Evolutionary conservation across 2,329 filamentous ascomycete species (phyloP).

Genomic region (Pyrenophora graminea): DNA sequence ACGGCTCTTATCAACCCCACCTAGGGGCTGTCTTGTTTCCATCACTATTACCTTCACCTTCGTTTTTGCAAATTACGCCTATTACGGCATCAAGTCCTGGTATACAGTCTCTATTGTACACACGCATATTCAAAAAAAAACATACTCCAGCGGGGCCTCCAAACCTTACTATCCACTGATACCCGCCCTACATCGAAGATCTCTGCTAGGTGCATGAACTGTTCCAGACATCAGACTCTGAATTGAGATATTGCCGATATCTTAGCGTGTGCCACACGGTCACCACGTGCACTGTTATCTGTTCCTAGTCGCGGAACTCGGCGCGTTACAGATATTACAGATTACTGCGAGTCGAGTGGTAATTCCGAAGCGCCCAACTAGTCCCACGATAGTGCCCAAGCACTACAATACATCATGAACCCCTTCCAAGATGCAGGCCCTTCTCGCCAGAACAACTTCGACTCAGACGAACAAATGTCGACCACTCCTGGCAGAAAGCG

Average conservation of each 20-base stretch:
- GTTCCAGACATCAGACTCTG: slow-evolving; percentile 15
- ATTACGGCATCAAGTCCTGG: no score
- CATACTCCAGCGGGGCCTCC: neutral
- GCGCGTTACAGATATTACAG: slow-evolving; percentile 16
- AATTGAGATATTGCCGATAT: slow-evolving; percentile 17
- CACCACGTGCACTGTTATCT: slow-evolving; percentile 23
- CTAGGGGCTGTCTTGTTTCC: neutral
- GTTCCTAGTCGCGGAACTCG: slow-evolving; percentile 18
- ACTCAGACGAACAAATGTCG: slow-evolving; percentile 34
- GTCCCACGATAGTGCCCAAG: slow-evolving; percentile 11
- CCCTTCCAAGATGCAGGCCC: slow-evolving; percentile 26
- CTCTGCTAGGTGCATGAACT: slow-evolving; percentile 24
- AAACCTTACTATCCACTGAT: slow-evolving; percentile 23
- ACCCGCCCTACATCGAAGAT: slow-evolving; percentile 24
- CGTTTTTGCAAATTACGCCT: no score
- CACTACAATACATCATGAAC: slow-evolving; percentile 34
- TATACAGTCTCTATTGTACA: neutral
- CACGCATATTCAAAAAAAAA: neutral
- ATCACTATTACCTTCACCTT: neutral
- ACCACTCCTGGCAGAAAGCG: slow-evolving; percentile 38
- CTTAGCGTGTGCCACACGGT: slow-evolving; percentile 13
- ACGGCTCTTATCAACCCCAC: slow-evolving; percentile 29
- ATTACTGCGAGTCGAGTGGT: slow-evolving; percentile 10
- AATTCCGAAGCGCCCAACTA: slow-evolving; percentile 10
- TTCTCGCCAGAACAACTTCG: slow-evolving; percentile 19